Evolutionary conservation across 169 alveolate species (phyloP).

Genomic region (Cyclospora cayetanensis): DNA sequence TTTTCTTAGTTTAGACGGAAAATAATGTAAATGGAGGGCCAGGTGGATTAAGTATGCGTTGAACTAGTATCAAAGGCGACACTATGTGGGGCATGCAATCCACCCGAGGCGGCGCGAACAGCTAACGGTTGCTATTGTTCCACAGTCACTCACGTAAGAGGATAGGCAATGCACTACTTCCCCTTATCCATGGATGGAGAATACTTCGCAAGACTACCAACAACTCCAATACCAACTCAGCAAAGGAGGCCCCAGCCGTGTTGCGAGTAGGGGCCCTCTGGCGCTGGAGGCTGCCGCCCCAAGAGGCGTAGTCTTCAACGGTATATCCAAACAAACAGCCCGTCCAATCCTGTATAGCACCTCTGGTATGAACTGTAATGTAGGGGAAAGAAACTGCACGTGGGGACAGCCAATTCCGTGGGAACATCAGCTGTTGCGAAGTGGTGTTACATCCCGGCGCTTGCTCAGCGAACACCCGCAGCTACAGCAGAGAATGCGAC

Average conservation of each 20-base stretch:
- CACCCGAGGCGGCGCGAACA: background rate
- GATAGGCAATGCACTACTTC: background rate
- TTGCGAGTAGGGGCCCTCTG: constrained; percentile 44
- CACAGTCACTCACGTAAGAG: constrained; percentile 5
- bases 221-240: constrained; percentile 48
- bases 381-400: background rate
- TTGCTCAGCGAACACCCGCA: background rate
- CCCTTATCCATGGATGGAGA: background rate
- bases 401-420: background rate
- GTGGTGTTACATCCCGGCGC: constrained; percentile 3
- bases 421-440: constrained; percentile 30
- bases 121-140: constrained; percentile 34
- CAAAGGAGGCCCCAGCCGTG: constrained; percentile 42
- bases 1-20: too few species aligned
- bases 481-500: background rate
- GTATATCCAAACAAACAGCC: background rate
- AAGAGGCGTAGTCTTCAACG: background rate
- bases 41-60: background rate
- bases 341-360: background rate
- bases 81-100: constrained; percentile 4
- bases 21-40: background rate
- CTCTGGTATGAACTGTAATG: background rate
- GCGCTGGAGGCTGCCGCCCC: constrained; percentile 40
- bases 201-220: background rate
- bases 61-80: background rate